These are phyloP conservation scores for Solanum appendiculatum DNA, from an alignment of 257 asterid genomes.

Conservation along the genomic window DNA sequence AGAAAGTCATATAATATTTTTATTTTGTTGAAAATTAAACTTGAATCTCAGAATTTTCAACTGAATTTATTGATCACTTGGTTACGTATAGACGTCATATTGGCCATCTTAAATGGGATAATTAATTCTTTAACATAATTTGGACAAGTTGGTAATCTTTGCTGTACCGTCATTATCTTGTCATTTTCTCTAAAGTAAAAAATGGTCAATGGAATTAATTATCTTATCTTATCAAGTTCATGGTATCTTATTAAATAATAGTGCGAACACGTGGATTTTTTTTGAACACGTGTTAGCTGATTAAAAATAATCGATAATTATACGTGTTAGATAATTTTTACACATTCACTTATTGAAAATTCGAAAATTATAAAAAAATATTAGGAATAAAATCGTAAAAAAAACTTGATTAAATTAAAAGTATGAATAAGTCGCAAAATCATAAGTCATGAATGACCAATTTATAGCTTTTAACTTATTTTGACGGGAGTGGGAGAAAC, in stretches of 20 bases:
- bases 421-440: background rate
- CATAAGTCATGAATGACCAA: background rate
- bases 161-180: background rate
- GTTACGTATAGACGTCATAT: fast-evolving
- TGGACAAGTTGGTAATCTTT: background rate
- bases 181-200: background rate
- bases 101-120: background rate
- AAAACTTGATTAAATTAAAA: background rate
- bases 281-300: background rate
- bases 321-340: background rate
- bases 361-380: background rate
- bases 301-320: background rate
- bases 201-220: background rate
- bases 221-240: background rate
- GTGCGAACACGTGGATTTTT: background rate
- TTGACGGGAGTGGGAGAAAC: background rate
- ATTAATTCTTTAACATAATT: background rate
- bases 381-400: background rate
- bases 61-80: background rate
- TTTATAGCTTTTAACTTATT: background rate
- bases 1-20: background rate
- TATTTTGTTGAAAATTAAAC: background rate
- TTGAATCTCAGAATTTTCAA: background rate
- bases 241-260: background rate
- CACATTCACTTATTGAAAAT: background rate